These are phyloP conservation scores for Exserohilum rostratum DNA, from an alignment of 2,329 filamentous ascomycete genomes.

Conservation along the genomic window DNA sequence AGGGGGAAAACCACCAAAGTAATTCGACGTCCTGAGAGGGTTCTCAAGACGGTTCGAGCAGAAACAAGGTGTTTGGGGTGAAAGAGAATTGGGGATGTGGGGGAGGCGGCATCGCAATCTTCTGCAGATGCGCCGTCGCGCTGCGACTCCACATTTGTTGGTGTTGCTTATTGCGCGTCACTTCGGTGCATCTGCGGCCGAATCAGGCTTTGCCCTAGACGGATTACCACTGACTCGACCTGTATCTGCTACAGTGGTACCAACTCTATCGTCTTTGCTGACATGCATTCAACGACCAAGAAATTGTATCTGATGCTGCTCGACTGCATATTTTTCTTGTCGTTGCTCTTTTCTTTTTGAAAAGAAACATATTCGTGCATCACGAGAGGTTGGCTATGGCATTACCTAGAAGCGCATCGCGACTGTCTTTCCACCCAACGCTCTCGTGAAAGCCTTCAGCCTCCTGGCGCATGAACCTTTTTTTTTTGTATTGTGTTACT, in stretches of 20 bases:
- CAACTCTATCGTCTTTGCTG: background rate
- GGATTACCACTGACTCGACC: conserved; percentile 5
- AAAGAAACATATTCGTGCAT: background rate
- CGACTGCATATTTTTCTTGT: background rate
- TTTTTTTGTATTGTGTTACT: background rate
- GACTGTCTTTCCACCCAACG: background rate
- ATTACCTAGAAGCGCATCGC: background rate
- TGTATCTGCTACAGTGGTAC: background rate
- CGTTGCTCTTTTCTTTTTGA: background rate
- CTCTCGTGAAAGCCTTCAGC: background rate
- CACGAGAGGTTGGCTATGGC: background rate
- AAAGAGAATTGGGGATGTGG: background rate
- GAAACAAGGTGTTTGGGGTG: background rate
- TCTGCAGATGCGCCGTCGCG: conserved; percentile 6
- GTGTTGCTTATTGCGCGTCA: conserved; percentile 13
- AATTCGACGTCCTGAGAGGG: background rate
- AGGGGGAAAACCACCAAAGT: background rate
- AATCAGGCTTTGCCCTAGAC: conserved; percentile 5
- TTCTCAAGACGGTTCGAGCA: background rate
- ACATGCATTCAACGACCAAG: background rate
- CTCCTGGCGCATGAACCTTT: background rate
- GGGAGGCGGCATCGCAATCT: conserved; percentile 3
- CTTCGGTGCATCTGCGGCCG: conserved; percentile 9
- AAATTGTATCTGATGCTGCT: background rate
- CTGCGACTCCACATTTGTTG: conserved; percentile 14